Evolutionary conservation across 108 stramenopile species (phyloP).

Genomic region (Pseudonitzschia pungens): DNA sequence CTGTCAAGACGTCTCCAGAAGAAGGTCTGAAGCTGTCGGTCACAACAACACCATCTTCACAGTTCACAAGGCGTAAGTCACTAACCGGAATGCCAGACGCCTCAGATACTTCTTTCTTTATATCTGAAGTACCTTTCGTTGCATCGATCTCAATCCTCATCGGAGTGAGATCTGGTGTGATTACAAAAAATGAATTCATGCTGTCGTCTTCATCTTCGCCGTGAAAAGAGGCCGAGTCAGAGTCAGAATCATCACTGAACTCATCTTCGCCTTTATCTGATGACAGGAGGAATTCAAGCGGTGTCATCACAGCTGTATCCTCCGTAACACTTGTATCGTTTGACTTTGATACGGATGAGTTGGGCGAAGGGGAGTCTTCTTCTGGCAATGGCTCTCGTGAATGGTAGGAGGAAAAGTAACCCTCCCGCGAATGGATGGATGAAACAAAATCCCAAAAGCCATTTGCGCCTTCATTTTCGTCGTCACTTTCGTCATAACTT

Average conservation of each 20-base stretch:
- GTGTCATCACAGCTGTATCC: background rate
- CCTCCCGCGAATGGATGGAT: background rate
- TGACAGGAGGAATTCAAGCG: background rate
- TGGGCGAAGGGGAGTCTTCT: background rate
- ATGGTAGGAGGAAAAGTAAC: background rate
- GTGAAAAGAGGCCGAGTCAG: background rate
- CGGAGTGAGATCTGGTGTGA: slow-evolving; percentile 12
- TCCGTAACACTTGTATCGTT: background rate
- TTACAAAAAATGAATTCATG: slow-evolving; percentile 2
- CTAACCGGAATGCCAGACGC: slow-evolving; percentile 5
- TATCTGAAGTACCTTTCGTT: background rate
- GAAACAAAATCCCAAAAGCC: background rate
- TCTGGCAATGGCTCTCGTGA: background rate
- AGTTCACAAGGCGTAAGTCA: background rate
- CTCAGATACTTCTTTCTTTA: background rate
- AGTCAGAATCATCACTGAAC: background rate
- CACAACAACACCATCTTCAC: background rate
- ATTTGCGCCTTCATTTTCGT: background rate
- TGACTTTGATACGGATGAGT: background rate
- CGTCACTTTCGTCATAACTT: background rate
- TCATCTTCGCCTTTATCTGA: background rate
- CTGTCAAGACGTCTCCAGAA: slow-evolving; percentile 12
- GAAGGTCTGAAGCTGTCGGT: slow-evolving; percentile 1
- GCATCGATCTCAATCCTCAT: background rate
- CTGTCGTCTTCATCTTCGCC: background rate